Evolutionary conservation across 257 asterid genomes (phyloP).

Genomic region (Ophiorrhiza pumila): DNA sequence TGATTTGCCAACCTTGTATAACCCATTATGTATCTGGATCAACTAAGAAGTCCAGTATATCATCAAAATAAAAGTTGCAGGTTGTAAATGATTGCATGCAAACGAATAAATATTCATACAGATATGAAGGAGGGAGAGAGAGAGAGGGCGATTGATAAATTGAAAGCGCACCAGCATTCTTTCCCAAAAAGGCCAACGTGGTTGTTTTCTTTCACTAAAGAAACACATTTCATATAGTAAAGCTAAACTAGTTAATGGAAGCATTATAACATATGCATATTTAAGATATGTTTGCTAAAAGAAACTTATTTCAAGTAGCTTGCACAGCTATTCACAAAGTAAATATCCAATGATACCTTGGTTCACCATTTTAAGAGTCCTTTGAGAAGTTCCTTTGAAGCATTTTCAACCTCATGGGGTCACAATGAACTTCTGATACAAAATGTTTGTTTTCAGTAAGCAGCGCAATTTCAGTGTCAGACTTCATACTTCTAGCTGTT

Average conservation of each 20-base stretch:
- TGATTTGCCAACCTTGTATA: background rate
- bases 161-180: conserved; percentile 59
- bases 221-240: no score
- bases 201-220: conserved; percentile 16
- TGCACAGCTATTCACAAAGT: background rate
- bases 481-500: conserved; percentile 44
- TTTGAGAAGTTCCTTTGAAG: conserved; percentile 46
- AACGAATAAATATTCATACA: background rate
- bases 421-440: conserved; percentile 28
- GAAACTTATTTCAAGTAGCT: background rate
- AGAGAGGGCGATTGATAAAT: conserved; percentile 7
- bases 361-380: conserved; percentile 70
- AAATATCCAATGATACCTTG: conserved; percentile 41
- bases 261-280: background rate
- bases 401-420: conserved; percentile 40
- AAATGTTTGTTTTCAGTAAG: conserved; percentile 40
- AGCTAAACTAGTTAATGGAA: conserved; percentile 14
- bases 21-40: no score
- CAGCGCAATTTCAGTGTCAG: conserved; percentile 37
- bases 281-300: background rate
- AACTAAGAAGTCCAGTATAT: background rate
- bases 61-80: background rate
- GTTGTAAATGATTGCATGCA: background rate
- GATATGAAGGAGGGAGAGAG: no score
- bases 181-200: conserved; percentile 88